Evolutionary conservation across 371 early-diverging fungal genomes (phyloP), one percentile per base, ranked within the genome.

Genomic region (Rhizopus sp.): DNA sequence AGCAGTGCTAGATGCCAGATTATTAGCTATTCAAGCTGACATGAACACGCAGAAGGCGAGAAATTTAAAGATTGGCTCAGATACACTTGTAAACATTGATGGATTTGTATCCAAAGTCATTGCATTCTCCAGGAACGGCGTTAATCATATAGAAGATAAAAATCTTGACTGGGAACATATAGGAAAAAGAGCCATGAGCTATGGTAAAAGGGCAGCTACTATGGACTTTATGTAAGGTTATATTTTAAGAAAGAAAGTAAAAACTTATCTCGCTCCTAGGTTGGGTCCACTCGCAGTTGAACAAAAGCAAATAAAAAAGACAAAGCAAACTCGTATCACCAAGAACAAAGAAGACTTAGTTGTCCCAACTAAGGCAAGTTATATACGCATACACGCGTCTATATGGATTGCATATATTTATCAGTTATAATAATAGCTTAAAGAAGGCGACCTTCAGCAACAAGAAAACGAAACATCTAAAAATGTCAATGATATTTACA

Each of bases 391-490:
- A 23, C 2, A 23, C 23, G 31, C 41, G 10, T 30, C 35, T 9
- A 3, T 12, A 33, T 31, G 29, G 8, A 35, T 64, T 57, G 13
- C 62, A 68, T 40, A 63, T 2, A 16, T 50, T 48, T 23, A 29
- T 32, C 33, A 16, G 12, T 12, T 23, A 23, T 23, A 7, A 12
- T 30, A 9, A 32, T 66, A 91, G 84, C 74, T 93, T 30, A 75
- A 79, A 57, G 85, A 88, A 69, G 68, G 64, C 9, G 95, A 94
- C 59, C 80, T 93, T 53, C 72, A 83, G 37, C 80, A 85, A 55
- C 88, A 93, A 59, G 91, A 90, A 60, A 94, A 96, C 69, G 94
- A 94, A 62, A 96, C 96, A 0, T 89, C 95, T 0, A 83, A 82
- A 31, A 88, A 88, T 45, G 95, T 95, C 40, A 75, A 80, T 42